phyloP scores from a whole-genome alignment of 192 early-diverging fungal genomes.

The Geranomyces variabilis region DNA sequence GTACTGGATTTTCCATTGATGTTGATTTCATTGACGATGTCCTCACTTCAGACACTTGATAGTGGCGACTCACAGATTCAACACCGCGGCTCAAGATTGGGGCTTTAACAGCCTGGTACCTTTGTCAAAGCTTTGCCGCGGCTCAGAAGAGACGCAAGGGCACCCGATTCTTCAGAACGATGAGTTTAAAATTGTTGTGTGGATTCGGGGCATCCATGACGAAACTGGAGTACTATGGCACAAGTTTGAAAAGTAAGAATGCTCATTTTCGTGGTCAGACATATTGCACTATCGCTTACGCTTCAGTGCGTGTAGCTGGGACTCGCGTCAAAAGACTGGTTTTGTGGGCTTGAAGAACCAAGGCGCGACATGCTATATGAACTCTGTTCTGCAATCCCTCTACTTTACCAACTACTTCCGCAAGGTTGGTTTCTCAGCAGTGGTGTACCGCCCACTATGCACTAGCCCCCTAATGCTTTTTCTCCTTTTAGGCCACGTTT shows the following conservation, averaged over 20 bases:
- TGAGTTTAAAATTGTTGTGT: conserved; percentile 67
- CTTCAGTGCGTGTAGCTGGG: conserved; percentile 76
- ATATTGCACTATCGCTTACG: not conserved
- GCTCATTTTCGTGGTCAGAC: conserved; percentile 18
- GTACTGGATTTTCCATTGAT: conserved; percentile 13
- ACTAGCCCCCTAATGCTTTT: too few species aligned
- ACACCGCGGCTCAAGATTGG: conserved; percentile 85
- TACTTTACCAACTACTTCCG: conserved; percentile 95
- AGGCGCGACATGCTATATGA: conserved; percentile 99
- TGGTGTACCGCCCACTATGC: not conserved
- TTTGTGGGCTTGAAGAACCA: conserved; percentile 95
- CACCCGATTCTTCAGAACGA: conserved; percentile 2
- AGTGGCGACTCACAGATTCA: conserved; percentile 83
- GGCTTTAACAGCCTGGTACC: conserved; percentile 85
- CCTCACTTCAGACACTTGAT: not conserved
- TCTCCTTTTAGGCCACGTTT: conserved; percentile 74
- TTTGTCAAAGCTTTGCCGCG: conserved; percentile 51
- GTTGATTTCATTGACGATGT: not conserved
- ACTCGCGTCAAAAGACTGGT: conserved; percentile 88
- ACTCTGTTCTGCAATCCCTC: conserved; percentile 93
- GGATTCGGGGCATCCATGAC: conserved; percentile 80
- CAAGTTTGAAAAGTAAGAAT: conserved; percentile 85
- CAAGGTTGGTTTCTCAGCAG: conserved; percentile 49
- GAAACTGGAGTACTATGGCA: conserved; percentile 93
- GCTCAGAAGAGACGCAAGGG: conserved; percentile 42